Evolutionary conservation across 768 basidiomycete species (phyloP).

Genomic region (Pisolithus orientalis): DNA sequence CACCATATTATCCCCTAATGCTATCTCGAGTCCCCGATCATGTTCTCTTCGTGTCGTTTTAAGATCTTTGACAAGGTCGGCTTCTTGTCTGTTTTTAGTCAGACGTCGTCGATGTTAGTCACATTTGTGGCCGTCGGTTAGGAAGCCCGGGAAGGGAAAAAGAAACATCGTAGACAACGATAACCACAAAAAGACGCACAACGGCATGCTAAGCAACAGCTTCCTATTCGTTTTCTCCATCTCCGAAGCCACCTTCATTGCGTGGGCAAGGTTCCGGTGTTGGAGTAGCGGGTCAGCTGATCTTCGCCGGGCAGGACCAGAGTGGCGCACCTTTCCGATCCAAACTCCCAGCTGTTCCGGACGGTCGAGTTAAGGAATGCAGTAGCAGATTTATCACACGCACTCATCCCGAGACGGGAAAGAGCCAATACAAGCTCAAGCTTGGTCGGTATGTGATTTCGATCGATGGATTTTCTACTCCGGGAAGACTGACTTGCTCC

Average conservation of each 20-base stretch:
- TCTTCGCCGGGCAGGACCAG: not conserved
- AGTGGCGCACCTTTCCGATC: conserved; percentile 57
- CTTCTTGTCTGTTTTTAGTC: conserved; percentile 55
- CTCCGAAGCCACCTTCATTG: conserved; percentile 65
- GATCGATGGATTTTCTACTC: conserved; percentile 44
- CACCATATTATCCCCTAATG: not conserved
- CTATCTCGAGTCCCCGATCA: conserved; percentile 10
- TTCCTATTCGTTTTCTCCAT: conserved; percentile 73
- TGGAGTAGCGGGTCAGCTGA: not conserved
- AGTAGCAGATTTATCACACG: conserved; percentile 77
- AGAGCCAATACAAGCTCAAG: conserved; percentile 79
- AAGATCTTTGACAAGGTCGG: conserved; percentile 65
- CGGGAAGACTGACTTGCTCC: conserved; percentile 7
- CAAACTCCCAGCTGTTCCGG: conserved; percentile 69
- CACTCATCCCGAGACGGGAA: conserved; percentile 61
- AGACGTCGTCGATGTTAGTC: no score
- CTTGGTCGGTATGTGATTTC: conserved; percentile 67
- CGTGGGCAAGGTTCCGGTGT: conserved; percentile 54
- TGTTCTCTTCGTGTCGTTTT: conserved; percentile 32
- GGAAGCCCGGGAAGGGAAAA: no score
- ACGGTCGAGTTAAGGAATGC: conserved; percentile 62
- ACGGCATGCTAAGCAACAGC: conserved; percentile 71
- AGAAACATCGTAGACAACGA: not conserved
- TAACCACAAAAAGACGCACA: conserved; percentile 41
- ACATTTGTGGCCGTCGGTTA: no score